Base-by-base conservation (phyloP, 2,329 filamentous ascomycete genomes). In the Pseudogymnoascus sp. region DNA sequence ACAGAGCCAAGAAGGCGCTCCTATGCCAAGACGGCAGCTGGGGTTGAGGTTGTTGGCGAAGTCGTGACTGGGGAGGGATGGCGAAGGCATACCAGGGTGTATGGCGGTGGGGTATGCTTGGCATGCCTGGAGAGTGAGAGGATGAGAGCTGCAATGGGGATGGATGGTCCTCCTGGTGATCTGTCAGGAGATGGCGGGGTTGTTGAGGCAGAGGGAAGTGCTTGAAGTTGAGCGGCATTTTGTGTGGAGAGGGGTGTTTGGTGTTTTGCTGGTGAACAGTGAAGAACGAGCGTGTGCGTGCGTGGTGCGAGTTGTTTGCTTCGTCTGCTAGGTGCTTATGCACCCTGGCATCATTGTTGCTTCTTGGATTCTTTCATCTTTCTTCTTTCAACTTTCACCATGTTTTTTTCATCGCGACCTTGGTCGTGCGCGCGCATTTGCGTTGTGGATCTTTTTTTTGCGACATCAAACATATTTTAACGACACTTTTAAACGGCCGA, bases 51-150 rank as follows among this genome's bases (percentile, higher is more conserved):
- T 2, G 30, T 38, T 2, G 69, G 67, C 6, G 68, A 71, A 38
- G 68, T 71, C 22, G 59, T 69, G 4, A 61, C 64, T 4, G 66
- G 63, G 2, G 66, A 69, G 15, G 65, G 65, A 11, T 71, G 69
- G 69, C 60, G 67, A 8, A 60, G 69, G 18, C 69, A 71, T 25
- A 71, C 69, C 35, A 63, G 66, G 33, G 69, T 71, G 14, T 71
- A 70, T 41, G 69, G 69, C 2, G 69, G 69, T 2, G 69, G 69
- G 1, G 69, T 71, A 1, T 71, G 69, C 37, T 62, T 64, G 35
- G 69, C 69, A 6, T 71, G 69, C 60, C 61, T 66, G 53, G 69
- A 71, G 62, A 67, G 62, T 22, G 63, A 68, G 59, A 62, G 64
- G 57, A 64, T 64, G 22, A 66, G 41, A 9, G 41, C 14, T 28